A percentile compares a stretch with the other conserved stretches of the same genome.
Conservation (phyloP, 1,284 basidiomycete genomes). For the Tilletia walkeri region DNA sequence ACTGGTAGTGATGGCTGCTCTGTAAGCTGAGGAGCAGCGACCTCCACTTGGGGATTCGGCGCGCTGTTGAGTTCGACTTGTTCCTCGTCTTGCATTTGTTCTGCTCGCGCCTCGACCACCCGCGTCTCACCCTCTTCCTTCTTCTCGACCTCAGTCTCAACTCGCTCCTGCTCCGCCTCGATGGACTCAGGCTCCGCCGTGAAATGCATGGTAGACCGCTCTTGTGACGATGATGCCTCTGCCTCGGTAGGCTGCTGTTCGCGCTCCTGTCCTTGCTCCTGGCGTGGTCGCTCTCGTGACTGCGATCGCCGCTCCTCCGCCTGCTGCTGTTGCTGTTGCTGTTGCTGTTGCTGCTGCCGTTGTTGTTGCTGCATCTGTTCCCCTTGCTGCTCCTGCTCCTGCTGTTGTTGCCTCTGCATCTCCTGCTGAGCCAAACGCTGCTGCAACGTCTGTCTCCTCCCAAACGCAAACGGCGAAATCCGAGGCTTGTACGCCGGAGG, state of each 20-base stretch:
- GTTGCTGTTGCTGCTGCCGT: slow-evolving; percentile 2
- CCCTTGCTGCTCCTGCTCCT: slow-evolving; percentile 5
- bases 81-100: neutral
- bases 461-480: slow-evolving; percentile 18
- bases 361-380: slow-evolving; percentile 1
- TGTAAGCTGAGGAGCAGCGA: no score
- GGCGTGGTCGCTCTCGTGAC: neutral
- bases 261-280: neutral
- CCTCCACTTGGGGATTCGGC: no score
- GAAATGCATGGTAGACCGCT: neutral
- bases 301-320: neutral
- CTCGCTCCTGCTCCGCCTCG: neutral
- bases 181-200: neutral
- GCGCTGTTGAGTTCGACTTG: no score
- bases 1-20: no score
- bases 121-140: neutral
- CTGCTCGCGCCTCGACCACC: neutral
- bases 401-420: slow-evolving; percentile 1
- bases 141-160: neutral
- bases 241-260: neutral
- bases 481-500: slow-evolving; percentile 18
- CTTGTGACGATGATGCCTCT: neutral
- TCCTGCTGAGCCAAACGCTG: neutral
- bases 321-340: neutral
- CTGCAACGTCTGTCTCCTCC: slow-evolving; percentile 10